These are phyloP conservation scores for Ajuga reptans DNA, from an alignment of 305 asterid species.

Conservation along the genomic window DNA sequence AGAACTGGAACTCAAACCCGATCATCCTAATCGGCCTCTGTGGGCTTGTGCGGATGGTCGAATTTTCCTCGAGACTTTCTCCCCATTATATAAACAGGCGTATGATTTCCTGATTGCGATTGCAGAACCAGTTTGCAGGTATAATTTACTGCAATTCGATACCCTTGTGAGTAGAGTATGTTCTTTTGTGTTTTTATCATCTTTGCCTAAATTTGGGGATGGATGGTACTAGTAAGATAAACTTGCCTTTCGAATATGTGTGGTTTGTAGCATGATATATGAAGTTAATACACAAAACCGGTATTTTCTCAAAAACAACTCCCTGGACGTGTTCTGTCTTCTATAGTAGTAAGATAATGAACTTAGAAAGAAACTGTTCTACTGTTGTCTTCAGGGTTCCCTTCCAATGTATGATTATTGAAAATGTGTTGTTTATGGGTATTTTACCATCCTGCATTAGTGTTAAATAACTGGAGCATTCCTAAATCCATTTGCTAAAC, in stretches of 20 bases:
- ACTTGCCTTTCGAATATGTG: neutral
- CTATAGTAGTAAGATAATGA: neutral
- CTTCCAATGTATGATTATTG: neutral
- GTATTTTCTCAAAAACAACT: neutral
- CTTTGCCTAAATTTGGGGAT: neutral
- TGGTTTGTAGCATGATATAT: neutral
- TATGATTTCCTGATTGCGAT: constrained; percentile 88
- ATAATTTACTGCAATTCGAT: constrained; percentile 2
- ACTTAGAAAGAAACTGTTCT: neutral
- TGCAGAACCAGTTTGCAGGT: constrained; percentile 94
- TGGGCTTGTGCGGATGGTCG: constrained; percentile 90
- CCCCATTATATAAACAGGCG: constrained; percentile 71
- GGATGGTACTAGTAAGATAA: constrained; percentile 1
- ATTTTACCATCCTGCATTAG: neutral
- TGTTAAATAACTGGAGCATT: neutral
- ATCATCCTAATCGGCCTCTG: constrained; percentile 64
- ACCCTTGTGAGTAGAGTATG: neutral
- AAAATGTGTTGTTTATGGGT: neutral
- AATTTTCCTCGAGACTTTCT: constrained; percentile 76
- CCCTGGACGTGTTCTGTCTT: neutral
- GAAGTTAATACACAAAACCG: neutral
- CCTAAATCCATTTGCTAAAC: neutral
- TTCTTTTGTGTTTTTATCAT: neutral
- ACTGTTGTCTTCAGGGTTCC: neutral
- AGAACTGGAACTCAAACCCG: constrained; percentile 65